These are phyloP conservation scores for Kuraishia capsulata DNA, from an alignment of 805 yeast species.

Conservation along the genomic window DNA sequence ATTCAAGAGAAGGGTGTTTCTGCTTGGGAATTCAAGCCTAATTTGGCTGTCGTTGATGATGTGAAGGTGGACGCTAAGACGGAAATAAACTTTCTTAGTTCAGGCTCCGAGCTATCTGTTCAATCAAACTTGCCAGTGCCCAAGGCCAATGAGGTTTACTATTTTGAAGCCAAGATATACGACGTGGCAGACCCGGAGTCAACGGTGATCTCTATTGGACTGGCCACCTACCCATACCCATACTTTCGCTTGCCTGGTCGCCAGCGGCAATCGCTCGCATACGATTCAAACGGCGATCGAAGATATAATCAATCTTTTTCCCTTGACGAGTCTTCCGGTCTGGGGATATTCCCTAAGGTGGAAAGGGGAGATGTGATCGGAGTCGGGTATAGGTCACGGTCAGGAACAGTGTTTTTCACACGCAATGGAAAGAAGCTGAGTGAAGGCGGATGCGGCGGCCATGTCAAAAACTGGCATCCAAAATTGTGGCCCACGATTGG, in stretches of 20 bases:
- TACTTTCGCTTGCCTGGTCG: conserved; percentile 90
- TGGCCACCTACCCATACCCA: conserved; percentile 86
- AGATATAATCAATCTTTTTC: conserved; percentile 73
- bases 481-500: conserved; percentile 86
- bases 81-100: conserved; percentile 48
- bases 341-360: conserved; percentile 44
- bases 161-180: conserved; percentile 81
- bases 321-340: conserved; percentile 28
- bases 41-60: conserved; percentile 43
- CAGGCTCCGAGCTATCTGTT: conserved; percentile 38
- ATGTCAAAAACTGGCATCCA: conserved; percentile 59
- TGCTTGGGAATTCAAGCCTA: conserved; percentile 82
- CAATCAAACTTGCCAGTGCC: conserved; percentile 86
- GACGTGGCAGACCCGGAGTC: conserved; percentile 50
- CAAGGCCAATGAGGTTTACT: conserved; percentile 71
- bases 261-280: conserved; percentile 76
- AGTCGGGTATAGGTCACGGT: conserved; percentile 73
- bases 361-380: conserved; percentile 90
- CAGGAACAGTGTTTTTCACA: conserved; percentile 88
- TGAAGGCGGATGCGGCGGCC: conserved; percentile 78
- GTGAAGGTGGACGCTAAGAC: conserved; percentile 56
- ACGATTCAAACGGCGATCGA: conserved; percentile 77
- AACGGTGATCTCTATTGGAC: conserved; percentile 62
- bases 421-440: conserved; percentile 85
- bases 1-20: conserved; percentile 83